phyloP scores from a whole-genome alignment of 2,329 filamentous ascomycete species.

The Cercospora sp. region DNA sequence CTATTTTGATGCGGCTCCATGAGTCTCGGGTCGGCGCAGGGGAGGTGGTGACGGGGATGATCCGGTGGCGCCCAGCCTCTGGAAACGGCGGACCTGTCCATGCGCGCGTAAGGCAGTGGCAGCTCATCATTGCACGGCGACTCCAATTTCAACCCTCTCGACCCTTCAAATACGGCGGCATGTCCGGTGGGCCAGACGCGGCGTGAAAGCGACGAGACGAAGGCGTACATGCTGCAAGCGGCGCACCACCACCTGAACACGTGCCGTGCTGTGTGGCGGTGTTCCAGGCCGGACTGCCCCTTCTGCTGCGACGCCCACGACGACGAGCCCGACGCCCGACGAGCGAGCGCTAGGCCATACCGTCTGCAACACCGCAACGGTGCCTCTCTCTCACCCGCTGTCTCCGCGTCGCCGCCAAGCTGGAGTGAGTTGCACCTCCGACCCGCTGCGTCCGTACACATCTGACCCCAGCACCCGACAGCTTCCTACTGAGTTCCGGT shows the following conservation, averaged over 20 bases:
- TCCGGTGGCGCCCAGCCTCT: constrained; percentile 1
- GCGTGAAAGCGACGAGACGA: not conserved
- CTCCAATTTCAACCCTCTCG: not conserved
- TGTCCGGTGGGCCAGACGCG: not conserved
- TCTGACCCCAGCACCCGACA: not conserved
- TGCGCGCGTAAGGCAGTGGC: not conserved
- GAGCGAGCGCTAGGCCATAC: not conserved
- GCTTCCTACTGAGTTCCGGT: constrained; percentile 3
- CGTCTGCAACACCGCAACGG: not conserved
- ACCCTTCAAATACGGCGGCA: not conserved
- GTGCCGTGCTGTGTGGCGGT: not conserved
- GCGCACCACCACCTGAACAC: not conserved
- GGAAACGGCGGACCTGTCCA: not conserved
- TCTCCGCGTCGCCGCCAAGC: constrained; percentile 7
- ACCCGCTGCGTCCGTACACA: not conserved
- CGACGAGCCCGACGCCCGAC: not conserved
- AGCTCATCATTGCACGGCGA: not conserved
- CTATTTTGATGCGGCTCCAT: not conserved
- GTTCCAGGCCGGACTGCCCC: not conserved
- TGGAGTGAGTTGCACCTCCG: constrained; percentile 3
- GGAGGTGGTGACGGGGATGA: not conserved
- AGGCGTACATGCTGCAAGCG: not conserved
- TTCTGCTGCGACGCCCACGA: not conserved
- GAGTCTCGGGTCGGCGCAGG: not conserved
- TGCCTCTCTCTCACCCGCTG: not conserved